Evolutionary conservation across 73 alveolate species (phyloP), one percentile per base, ranked within the genome.

Genomic region (Blepharisma stoltei): DNA sequence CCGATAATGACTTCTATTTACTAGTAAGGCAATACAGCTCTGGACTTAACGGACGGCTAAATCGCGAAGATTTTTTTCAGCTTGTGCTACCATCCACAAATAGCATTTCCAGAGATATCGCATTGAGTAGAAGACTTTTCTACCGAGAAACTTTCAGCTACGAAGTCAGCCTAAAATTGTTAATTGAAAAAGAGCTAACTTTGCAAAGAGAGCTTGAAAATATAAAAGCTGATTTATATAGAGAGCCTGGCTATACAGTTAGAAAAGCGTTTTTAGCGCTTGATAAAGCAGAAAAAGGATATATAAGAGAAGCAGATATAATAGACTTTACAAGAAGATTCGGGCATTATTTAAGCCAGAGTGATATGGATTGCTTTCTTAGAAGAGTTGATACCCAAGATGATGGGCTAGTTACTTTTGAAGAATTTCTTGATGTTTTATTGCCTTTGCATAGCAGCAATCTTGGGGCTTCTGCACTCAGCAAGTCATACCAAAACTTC

Each of bases 331-430:
- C 75, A 23, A 6, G n/a, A 18, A 81, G 68, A 49, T 68, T 21
- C 43, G 71, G 81, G 55, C 47, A 45, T n/a, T 81, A 68, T 32
- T 27, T 77, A 6, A 60, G 68, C 70, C 67, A 53, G 55, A 80
- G 65, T 23, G 85, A 76, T 21, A 32, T 75, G 44, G 71, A 76
- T 54, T 84, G 84, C 25, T 54, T 81, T 2, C 6, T 81, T 37
- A 71, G 89, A 47, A 53, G 89, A 55, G 11, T 77, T 52, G 81
- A 81, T 43, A 6, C 41, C 2, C 80, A 81, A 76, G 89, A 54
- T 27, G 89, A 81, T 76, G 71, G 60, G 43, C 67, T 76, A 55
- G 50, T 81, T 11, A 45, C 79, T 0, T 81, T 68, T 54, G 75
- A 82, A 45, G 89, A 81, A 38, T 81, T 81, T 50, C 27, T 82